Conservation (phyloP, 2,329 filamentous ascomycete genomes). For the Phyllosticta ampelicida region DNA sequence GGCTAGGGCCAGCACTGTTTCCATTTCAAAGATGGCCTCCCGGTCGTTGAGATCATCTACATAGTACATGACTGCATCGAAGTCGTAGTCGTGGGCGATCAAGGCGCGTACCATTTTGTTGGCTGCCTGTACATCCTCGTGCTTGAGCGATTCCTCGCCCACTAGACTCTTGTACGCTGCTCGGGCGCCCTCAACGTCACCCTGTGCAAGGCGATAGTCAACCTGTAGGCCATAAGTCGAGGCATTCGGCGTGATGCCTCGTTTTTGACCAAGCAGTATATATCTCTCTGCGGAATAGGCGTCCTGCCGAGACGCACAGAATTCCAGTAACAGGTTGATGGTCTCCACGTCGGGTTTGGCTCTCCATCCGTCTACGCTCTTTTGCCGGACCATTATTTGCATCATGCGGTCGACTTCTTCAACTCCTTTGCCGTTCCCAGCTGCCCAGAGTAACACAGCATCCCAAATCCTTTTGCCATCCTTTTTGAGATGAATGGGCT, state of each 20-base stretch:
- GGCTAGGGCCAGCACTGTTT: constrained; percentile 64
- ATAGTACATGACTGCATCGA: constrained; percentile 61
- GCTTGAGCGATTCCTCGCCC: constrained; percentile 41
- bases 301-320: constrained; percentile 60
- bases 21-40: constrained; percentile 56
- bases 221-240: constrained; percentile 65
- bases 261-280: constrained; percentile 53
- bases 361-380: constrained; percentile 35
- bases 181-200: constrained; percentile 60
- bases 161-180: constrained; percentile 55
- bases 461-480: constrained; percentile 43
- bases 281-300: constrained; percentile 64
- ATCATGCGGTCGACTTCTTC: constrained; percentile 67
- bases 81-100: constrained; percentile 51
- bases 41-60: constrained; percentile 63
- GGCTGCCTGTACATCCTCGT: constrained; percentile 49
- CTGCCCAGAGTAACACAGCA: constrained; percentile 63
- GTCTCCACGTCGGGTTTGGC: constrained; percentile 53
- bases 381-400: constrained; percentile 48
- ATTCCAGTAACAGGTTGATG: constrained; percentile 66
- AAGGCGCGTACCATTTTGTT: constrained; percentile 65
- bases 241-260: constrained; percentile 55
- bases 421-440: constrained; percentile 58
- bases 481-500: not conserved
- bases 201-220: constrained; percentile 60